Conservation (phyloP, 345 rosid genomes). For the Gossypium sturtianum region DNA sequence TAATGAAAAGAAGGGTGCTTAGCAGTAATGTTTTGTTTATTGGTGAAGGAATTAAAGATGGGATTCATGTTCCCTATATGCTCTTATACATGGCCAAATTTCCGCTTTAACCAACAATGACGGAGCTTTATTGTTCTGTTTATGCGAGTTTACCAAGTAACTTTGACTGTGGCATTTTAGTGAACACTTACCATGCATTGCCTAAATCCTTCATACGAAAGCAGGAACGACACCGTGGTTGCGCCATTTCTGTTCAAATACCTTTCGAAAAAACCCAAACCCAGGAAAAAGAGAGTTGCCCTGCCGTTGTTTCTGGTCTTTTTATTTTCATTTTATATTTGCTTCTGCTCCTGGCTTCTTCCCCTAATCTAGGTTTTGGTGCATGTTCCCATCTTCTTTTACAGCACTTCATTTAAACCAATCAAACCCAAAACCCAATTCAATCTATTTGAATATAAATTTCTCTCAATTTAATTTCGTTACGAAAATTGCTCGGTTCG, state of each 20-base stretch:
- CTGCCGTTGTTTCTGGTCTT: not conserved
- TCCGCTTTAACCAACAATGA: no score
- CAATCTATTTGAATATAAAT: no score
- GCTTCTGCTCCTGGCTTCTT: no score
- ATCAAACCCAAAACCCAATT: no score
- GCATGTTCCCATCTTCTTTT: no score
- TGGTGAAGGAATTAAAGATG: not conserved
- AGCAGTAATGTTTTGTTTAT: not conserved
- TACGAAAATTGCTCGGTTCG: fast-evolving
- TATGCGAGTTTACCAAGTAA: not conserved
- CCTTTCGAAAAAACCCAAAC: not conserved
- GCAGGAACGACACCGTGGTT: not conserved
- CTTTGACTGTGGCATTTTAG: constrained; percentile 11
- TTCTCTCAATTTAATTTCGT: no score
- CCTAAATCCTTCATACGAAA: not conserved
- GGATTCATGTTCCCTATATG: not conserved
- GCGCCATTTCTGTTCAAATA: no score
- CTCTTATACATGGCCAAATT: no score
- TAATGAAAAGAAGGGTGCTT: not conserved
- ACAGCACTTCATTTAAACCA: no score
- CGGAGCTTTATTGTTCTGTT: no score
- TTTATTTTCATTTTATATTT: no score
- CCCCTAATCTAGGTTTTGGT: no score
- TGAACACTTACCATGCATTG: not conserved
- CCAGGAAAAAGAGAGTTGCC: not conserved